phyloP scores from a whole-genome alignment of 1,284 basidiomycete species.

The Ganoderma leucocontextum region DNA sequence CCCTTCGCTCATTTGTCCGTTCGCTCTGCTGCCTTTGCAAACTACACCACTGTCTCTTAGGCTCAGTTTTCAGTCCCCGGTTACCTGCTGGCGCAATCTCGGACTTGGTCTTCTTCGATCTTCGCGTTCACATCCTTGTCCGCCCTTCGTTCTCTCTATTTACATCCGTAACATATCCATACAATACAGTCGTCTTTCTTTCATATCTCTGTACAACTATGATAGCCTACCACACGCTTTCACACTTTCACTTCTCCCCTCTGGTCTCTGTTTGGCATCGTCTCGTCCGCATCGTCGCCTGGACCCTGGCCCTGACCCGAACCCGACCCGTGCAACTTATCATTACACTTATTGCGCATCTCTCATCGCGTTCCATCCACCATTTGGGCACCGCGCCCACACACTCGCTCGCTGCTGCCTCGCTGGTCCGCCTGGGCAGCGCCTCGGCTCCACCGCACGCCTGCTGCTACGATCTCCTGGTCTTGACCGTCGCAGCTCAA shows the following conservation, averaged over 20 bases:
- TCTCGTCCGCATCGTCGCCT: conserved; percentile 19
- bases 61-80: neutral
- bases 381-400: neutral
- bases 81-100: neutral
- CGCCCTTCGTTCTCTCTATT: conserved; percentile 22
- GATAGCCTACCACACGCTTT: conserved; percentile 9
- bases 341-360: conserved; percentile 9
- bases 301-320: conserved; percentile 4
- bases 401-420: neutral
- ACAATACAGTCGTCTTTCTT: conserved; percentile 24
- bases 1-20: neutral
- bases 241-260: neutral
- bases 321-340: conserved; percentile 10
- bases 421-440: neutral
- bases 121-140: conserved; percentile 4
- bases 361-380: neutral
- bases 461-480: neutral
- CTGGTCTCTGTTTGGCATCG: conserved; percentile 10
- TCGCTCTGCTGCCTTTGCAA: conserved; percentile 10
- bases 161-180: conserved; percentile 29
- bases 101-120: conserved; percentile 4
- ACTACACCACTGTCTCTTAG: conserved; percentile 17
- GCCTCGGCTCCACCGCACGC: neutral
- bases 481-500: conserved; percentile 8
- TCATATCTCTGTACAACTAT: conserved; percentile 28